phyloP scores from a whole-genome alignment of 2,329 filamentous ascomycete genomes.

The Sphaceloma murrayae region DNA sequence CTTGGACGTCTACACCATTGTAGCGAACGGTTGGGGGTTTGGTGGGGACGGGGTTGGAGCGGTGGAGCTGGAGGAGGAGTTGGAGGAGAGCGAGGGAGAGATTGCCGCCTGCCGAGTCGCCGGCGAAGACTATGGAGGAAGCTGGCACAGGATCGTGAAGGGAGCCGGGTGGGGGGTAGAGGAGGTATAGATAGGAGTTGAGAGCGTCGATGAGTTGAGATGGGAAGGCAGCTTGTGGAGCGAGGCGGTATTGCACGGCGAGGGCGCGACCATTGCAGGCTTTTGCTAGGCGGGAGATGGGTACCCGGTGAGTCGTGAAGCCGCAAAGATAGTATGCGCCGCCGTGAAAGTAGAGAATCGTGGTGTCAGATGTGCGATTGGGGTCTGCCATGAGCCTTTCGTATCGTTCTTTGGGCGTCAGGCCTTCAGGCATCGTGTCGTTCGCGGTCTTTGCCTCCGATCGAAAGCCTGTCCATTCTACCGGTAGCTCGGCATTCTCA shows the following conservation, averaged over 20 bases:
- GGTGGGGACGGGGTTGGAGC: slow-evolving; percentile 31
- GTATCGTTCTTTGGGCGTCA: slow-evolving; percentile 58
- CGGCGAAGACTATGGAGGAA: slow-evolving; percentile 58
- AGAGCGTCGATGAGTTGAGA: slow-evolving; percentile 63
- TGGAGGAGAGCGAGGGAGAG: slow-evolving; percentile 58
- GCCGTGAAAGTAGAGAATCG: slow-evolving; percentile 65
- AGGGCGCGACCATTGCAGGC: slow-evolving; percentile 58
- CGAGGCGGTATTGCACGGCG: slow-evolving; percentile 63
- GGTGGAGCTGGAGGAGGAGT: slow-evolving; percentile 54
- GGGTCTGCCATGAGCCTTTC: slow-evolving; percentile 57
- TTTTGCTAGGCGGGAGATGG: slow-evolving; percentile 53
- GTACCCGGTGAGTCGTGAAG: slow-evolving; percentile 54
- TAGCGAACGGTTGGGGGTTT: slow-evolving; percentile 45
- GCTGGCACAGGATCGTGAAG: slow-evolving; percentile 57
- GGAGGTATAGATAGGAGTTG: slow-evolving; percentile 59
- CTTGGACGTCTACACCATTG: slow-evolving; percentile 47
- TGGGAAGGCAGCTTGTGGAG: slow-evolving; percentile 67
- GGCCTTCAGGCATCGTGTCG: slow-evolving; percentile 40
- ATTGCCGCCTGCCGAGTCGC: slow-evolving; percentile 69
- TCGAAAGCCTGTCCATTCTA: slow-evolving; percentile 68
- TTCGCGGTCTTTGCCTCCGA: slow-evolving; percentile 40
- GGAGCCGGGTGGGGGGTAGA: slow-evolving; percentile 60
- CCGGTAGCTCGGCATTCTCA: slow-evolving; percentile 50
- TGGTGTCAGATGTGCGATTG: slow-evolving; percentile 44
- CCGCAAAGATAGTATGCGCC: slow-evolving; percentile 67